Evolutionary conservation across 148 eudicot genomes (phyloP).

Genomic region (Rhododendron molle): DNA sequence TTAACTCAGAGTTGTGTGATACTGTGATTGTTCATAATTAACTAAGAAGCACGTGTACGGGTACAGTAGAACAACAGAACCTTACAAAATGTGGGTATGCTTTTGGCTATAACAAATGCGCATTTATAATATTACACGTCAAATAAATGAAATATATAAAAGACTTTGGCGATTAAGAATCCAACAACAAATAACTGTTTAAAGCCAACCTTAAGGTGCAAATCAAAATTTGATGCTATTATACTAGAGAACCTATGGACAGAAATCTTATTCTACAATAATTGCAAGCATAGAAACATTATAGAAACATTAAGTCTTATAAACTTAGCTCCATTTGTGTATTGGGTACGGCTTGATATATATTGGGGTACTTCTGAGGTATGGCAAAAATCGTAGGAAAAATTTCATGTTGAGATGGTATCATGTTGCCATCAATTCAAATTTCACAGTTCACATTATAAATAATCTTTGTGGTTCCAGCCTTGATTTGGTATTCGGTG

Average conservation of each 20-base stretch:
- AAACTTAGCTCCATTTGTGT: background rate
- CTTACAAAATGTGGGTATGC: no score
- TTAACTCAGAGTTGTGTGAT: background rate
- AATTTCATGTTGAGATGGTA: conserved; percentile 2
- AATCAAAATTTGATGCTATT: background rate
- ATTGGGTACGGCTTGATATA: background rate
- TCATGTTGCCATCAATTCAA: background rate
- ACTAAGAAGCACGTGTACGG: background rate
- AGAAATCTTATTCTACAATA: background rate
- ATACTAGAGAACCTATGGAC: background rate
- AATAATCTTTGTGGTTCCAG: background rate
- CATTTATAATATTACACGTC: background rate
- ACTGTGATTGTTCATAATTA: background rate
- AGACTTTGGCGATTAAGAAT: background rate
- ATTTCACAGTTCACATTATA: background rate
- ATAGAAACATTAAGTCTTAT: background rate
- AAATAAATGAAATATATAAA: background rate
- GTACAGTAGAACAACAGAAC: background rate
- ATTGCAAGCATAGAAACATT: background rate
- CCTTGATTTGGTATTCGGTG: background rate
- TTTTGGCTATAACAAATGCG: background rate
- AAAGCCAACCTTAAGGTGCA: background rate
- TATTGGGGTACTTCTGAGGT: background rate
- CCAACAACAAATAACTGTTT: background rate
- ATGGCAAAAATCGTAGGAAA: background rate